Conservation (phyloP, 352 stramenopile species). For the Globisporangium nagaii region DNA sequence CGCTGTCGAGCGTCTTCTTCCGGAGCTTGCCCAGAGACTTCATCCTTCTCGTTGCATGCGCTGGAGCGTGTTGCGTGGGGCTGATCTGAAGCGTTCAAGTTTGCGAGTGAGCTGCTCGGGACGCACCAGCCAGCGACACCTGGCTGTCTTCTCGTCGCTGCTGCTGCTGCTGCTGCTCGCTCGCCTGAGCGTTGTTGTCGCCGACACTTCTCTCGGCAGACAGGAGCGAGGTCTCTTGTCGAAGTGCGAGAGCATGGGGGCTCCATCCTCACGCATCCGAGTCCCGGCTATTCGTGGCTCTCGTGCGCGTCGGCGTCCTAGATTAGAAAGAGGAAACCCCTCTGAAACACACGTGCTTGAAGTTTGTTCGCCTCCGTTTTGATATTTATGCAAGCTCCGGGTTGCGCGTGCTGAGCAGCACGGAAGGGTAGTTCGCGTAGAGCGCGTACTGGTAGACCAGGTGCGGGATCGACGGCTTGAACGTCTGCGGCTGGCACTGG, state of each 20-base stretch:
- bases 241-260: not conserved
- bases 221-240: not conserved
- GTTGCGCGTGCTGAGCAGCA: conserved; percentile 51
- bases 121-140: too few species aligned
- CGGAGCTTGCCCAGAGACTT: conserved; percentile 3
- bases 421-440: conserved; percentile 89
- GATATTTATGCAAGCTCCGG: conserved; percentile 53
- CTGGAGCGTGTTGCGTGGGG: not conserved
- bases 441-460: conserved; percentile 95
- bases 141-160: too few species aligned
- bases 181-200: too few species aligned
- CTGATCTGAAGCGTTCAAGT: too few species aligned
- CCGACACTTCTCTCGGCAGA: too few species aligned
- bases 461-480: conserved; percentile 91
- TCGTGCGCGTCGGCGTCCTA: not conserved
- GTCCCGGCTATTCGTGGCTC: not conserved
- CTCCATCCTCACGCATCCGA: not conserved
- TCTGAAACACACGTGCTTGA: not conserved
- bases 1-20: conserved; percentile 8
- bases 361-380: not conserved
- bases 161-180: not conserved
- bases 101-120: not conserved
- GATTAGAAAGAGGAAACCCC: not conserved
- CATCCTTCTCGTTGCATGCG: not conserved
- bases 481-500: conserved; percentile 46